phyloP scores from a whole-genome alignment of 768 basidiomycete species.

The Rhodotorula babjevae region DNA sequence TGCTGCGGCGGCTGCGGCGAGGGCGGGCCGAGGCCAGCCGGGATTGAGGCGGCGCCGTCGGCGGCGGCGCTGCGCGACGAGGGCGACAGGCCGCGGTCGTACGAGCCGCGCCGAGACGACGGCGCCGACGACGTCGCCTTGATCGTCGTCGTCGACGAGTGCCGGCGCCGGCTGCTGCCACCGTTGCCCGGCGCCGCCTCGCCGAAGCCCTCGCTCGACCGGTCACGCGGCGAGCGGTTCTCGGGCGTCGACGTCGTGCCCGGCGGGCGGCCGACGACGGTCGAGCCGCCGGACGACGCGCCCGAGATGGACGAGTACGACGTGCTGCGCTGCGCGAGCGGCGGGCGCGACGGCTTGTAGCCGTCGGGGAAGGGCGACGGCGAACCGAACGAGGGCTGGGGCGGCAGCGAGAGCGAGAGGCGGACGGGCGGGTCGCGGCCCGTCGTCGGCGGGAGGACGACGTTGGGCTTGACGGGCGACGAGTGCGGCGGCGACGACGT shows the following conservation, averaged over 20 bases:
- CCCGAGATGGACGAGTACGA: neutral
- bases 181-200: too few species aligned
- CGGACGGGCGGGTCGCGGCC: too few species aligned
- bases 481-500: too few species aligned
- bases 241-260: neutral
- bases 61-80: neutral
- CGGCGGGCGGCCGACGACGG: neutral
- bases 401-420: neutral
- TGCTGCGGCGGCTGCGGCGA: neutral
- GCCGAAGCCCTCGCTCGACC: too few species aligned
- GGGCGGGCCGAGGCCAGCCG: neutral
- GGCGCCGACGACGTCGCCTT: neutral
- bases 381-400: neutral
- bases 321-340: neutral
- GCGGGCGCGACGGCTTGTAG: neutral
- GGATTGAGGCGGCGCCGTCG: neutral
- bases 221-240: too few species aligned
- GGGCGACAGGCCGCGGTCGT: neutral
- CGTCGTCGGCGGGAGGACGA: neutral
- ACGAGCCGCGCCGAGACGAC: neutral
- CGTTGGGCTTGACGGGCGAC: neutral
- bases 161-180: too few species aligned
- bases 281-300: constrained; percentile 3
- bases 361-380: neutral
- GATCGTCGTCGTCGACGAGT: neutral